Base-by-base conservation (phyloP, 495 filamentous ascomycete species). In the Aspergillus asperescens region DNA sequence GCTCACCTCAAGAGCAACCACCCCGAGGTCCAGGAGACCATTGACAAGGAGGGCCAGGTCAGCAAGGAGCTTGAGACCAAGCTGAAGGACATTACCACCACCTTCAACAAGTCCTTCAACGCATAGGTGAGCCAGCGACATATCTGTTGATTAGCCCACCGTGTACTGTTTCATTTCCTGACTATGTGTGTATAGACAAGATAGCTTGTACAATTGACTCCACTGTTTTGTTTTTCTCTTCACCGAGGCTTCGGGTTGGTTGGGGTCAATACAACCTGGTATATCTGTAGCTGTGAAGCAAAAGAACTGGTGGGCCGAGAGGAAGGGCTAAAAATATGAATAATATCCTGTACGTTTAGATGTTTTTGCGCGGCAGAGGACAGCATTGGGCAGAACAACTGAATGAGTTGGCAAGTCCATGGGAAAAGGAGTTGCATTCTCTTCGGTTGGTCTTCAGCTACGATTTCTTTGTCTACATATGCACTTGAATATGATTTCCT, bases 1-100 rank as follows among this genome's bases (percentile, higher is more conserved):
- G 74, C 85, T 60, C 87, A 95, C 81, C 77, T 98, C 65, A 90
- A 84, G 82, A 87, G 80, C 69, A 91, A 87, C 79, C 84, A 96
- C 81, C 66, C 82, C 20, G 92, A 89, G 58, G 76, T 98, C 55
- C 71, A 94, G 51, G 77, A 84, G 59, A 84, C 86, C 64, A 97
- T 98, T 63, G 89, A 94, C 65, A 90, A 91, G 81, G 91, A 98
- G 81, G 93, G 93, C 73, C 81, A 89, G 67, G 72, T 98, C 66
- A 90, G 86, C 84, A 95, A 96, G 82, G 94, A 95, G 29, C 78
- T 92, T 46, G 93, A 98, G 83, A 79, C 73, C 59, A 84, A 84
- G 76, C 77, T 98, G 68, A 89, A 83, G 81, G 85, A 95, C 52
- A 78, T 86, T 62, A 83, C 89, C 62, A 48, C 52, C 55, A 78